Base-by-base conservation (phyloP, 2,329 filamentous ascomycete genomes). In the Apiospora malaysiana region DNA sequence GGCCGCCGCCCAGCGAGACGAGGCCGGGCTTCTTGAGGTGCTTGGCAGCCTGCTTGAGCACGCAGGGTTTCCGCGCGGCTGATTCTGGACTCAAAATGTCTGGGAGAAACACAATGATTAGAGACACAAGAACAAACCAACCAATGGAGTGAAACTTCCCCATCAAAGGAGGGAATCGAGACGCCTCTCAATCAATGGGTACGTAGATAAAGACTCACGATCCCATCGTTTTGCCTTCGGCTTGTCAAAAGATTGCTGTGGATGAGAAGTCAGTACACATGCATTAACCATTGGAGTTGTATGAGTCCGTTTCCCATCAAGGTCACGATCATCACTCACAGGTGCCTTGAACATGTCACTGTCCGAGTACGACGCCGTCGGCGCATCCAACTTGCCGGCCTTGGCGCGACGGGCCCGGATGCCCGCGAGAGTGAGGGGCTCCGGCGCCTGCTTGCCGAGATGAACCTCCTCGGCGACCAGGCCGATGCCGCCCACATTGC, bases 1-100 rank as follows among this genome's bases (percentile, higher is more conserved):
- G 85, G 4, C 96, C 96, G 68, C 96, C 96, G 70, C 96, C 96
- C 1, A 99, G 90, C 1, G 94, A 97, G 78, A 99, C 96, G 71
- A 98, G 83, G 21, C 93, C 94, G 0, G 94, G 94, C 49, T 87
- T 93, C 78, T 92, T 92, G 69, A 98, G 88, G 79, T 91, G 92
- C 70, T 88, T 89, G 63, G 95, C 95, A 6, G 95, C 94, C 72
- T 88, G 87, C 82, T 98, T 98, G 72, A 98, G 85, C n/a, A 91
- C 91, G 74, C 89, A 93, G 45, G 87, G 91, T 80, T 89, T 81
- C 68, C 90, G 85, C 25, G 87, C 80, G 71, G 86, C 85, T 73
- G 88, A 89, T 79, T 95, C 93, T 10, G 83, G 75, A 40, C 85
- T 92, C 66, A 95, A 81, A 71, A 89, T 86, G 77, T 84, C 87